Percentiles rank a stretch among this genome's conserved stretches.
These are phyloP conservation scores for Petunia hybrid DNA, from an alignment of 305 asterid genomes.

Conservation along the genomic window DNA sequence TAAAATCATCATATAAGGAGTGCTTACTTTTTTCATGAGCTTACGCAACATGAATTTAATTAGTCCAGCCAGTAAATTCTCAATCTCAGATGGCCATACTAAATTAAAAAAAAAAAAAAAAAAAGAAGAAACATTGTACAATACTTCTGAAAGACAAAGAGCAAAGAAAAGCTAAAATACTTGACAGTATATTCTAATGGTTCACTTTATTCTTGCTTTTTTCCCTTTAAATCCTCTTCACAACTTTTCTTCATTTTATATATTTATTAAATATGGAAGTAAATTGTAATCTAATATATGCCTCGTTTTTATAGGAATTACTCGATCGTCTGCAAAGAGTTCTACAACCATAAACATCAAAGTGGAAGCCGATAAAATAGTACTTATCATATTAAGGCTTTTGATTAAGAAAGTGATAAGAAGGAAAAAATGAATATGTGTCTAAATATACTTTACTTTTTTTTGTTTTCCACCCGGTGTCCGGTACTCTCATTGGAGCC, in stretches of 20 bases:
- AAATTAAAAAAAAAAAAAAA: too few relatives aligned
- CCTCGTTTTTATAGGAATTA: not conserved
- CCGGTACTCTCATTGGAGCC: too few relatives aligned
- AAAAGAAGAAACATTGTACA: not conserved
- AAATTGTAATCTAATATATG: not conserved
- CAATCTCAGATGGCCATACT: too few relatives aligned
- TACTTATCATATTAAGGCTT: not conserved
- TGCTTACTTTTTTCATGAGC: too few relatives aligned
- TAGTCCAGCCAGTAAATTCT: too few relatives aligned
- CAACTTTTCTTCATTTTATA: not conserved
- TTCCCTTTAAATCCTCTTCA: not conserved
- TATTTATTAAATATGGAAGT: not conserved
- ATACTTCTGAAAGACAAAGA: not conserved
- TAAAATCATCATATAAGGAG: too few relatives aligned
- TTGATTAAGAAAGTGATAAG: not conserved
- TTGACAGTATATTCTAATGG: not conserved
- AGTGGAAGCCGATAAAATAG: not conserved
- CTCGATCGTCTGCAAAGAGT: not conserved
- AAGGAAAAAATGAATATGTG: too few relatives aligned
- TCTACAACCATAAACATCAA: too few relatives aligned
- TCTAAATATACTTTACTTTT: too few relatives aligned
- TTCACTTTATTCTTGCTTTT: constrained; percentile 17
- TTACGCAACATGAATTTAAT: too few relatives aligned
- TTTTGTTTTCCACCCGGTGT: too few relatives aligned
- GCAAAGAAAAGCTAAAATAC: not conserved